Base-by-base conservation (phyloP, 108 stramenopile genomes). In the Discostella pseudostelligera region DNA sequence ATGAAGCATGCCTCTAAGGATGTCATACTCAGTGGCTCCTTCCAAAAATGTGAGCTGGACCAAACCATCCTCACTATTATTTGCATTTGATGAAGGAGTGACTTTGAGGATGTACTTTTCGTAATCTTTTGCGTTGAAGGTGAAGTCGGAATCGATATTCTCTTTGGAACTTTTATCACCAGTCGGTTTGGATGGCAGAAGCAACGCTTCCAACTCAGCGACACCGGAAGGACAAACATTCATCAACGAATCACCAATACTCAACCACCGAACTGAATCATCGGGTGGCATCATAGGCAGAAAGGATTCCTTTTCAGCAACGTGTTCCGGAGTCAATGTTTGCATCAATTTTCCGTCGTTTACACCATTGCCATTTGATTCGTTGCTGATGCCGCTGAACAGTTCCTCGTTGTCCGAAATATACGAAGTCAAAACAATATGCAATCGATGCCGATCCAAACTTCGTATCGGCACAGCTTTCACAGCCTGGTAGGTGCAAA, bases 401-500 rank as follows among this genome's bases (percentile, higher is more conserved):
- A 37, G 22, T 16, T 67, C 22, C 14, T 20, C 29, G 26, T 74
- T 59, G 25, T 59, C 51, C 20, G 62, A 25, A 4, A 86, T 57
- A 62, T 84, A 88, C 3, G 73, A 50, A 21, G 81, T 70, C 47
- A 92, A 60, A 3, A 83, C 57, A 35, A 86, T 51, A 36, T 86
- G 78, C 46, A 92, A 56, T 25, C 91, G 83, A 62, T 89, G 91
- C 40, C 87, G 76, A 69, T 92, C 94, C 49, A 97, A 86, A 60
- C 81, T 87, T 10, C 56, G 58, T 50, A 97, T 68, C 13, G 85
- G 83, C 12, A 96, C 89, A 35, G 72, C 61, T 37, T 81, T 74
- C 10, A 98, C 58, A n/a, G 90, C 85, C 20, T 76, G 43, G 74
- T 89, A 94, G 47, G 84, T 94, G 50, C 85, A 92, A 14, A 60